These are phyloP conservation scores for Graphium sp. DNA, from an alignment of 2,329 filamentous ascomycete species.

Conservation along the genomic window DNA sequence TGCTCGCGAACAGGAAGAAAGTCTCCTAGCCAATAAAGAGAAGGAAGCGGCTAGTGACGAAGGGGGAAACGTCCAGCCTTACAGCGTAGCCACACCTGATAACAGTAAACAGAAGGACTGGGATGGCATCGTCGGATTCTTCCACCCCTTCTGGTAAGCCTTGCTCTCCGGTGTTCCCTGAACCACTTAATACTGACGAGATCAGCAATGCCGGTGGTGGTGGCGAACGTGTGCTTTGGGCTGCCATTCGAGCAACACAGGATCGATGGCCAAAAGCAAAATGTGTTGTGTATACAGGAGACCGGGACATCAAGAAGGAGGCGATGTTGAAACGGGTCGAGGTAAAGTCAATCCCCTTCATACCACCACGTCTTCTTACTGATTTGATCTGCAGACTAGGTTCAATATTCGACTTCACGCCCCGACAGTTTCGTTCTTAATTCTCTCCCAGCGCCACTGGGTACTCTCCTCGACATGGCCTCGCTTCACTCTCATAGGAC, in stretches of 20 bases:
- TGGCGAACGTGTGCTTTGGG: conserved; percentile 91
- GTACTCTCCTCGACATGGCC: conserved; percentile 81
- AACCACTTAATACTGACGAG: neutral
- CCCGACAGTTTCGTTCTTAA: conserved; percentile 73
- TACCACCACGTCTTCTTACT: neutral
- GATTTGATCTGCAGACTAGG: conserved; percentile 35
- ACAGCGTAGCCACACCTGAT: no score
- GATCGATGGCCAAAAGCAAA: conserved; percentile 74
- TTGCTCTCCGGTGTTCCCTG: neutral
- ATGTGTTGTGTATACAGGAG: conserved; percentile 88
- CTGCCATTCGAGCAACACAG: conserved; percentile 82
- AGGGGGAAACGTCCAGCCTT: no score
- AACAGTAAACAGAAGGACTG: conserved; percentile 40
- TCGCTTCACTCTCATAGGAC: conserved; percentile 82
- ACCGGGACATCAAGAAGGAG: conserved; percentile 72
- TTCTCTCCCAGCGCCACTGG: conserved; percentile 74
- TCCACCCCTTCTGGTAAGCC: conserved; percentile 93
- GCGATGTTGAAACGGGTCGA: conserved; percentile 64
- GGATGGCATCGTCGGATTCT: conserved; percentile 83
- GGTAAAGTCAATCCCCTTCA: conserved; percentile 20
- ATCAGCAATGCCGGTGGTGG: conserved; percentile 83
- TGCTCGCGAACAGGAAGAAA: conserved; percentile 27
- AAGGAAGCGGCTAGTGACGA: no score
- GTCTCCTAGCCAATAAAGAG: no score
- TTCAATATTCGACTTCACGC: conserved; percentile 87